Base-by-base conservation (phyloP, 2,329 filamentous ascomycete genomes). In the Pseudocercospora fuligena region DNA sequence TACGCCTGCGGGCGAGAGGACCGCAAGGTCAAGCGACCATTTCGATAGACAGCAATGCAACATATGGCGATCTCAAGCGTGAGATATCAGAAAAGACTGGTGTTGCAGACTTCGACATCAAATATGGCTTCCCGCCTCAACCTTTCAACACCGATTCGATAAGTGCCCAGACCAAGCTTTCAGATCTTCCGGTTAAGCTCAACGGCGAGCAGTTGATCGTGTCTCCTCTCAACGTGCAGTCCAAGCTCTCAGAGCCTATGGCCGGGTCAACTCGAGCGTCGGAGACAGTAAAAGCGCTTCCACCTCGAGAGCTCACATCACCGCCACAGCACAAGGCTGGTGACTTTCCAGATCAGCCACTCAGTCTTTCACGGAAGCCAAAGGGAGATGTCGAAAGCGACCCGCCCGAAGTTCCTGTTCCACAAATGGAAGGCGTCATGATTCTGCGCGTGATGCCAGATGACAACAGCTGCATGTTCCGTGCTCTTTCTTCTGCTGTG, bases 391-490 rank as follows among this genome's bases (percentile, higher is more conserved):
- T 80, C 25, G 82, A 86, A 47, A 82, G 83, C 54, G 88, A 91
- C 69, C 87, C 88, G 1, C 89, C 89, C 0, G 87, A 90, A 72
- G 79, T 90, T 1, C 80, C 84, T 0, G 82, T 89, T 0, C 84
- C 87, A 6, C 81, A 84, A 29, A 84, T 87, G 58, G 81, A 81
- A 33, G 87, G 86, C 56, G 86, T 84, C 1, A 78, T 87, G 19
- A 91, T 96, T 8, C 86, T 97, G 19, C 90, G 94, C 14, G 92
- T 98, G 60, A 97, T 98, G 94, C 93, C 94, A 4, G 94, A 97
- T 76, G 94, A 98, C 79, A 97, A 97, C 79, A 93, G 90, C 66
- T 98, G 94, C 80, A 89, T 98, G 74, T 98, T 97, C 80, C 91
- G 93, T 29, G 94, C 94, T 0, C 89, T 98, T 56, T 92, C 92